A percentile compares a stretch with the other conserved stretches of the same genome.
Evolutionary conservation across 345 rosid species (phyloP).

Genomic region (Bretschneidera sinensis): DNA sequence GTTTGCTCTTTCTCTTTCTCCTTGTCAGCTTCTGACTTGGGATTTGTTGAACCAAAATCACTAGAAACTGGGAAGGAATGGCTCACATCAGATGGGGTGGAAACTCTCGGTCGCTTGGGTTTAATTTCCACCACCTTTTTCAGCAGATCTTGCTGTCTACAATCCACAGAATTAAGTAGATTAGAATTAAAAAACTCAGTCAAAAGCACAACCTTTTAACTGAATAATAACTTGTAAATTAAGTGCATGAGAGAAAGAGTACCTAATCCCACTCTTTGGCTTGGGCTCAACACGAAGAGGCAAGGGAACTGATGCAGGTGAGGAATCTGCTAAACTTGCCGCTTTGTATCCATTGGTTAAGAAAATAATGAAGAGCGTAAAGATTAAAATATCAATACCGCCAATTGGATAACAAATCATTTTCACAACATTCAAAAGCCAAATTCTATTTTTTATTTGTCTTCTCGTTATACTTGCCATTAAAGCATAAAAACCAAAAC

Average conservation of each 20-base stretch:
- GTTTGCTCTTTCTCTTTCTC: conserved; percentile 26
- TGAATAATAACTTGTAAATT: not conserved
- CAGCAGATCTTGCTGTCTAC: conserved; percentile 85
- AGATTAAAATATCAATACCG: not conserved
- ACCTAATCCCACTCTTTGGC: conserved; percentile 94
- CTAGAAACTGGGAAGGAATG: conserved; percentile 26
- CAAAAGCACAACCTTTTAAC: not conserved
- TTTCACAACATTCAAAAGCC: not conserved
- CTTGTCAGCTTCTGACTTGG: conserved; percentile 18
- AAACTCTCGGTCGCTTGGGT: conserved; percentile 57
- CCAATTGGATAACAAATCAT: no score
- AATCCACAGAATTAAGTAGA: conserved; percentile 4
- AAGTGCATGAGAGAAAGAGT: not conserved
- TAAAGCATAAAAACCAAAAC: no score
- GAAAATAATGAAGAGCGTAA: conserved; percentile 20
- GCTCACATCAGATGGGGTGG: conserved; percentile 26
- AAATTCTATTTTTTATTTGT: no score
- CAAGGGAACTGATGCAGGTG: conserved; percentile 77
- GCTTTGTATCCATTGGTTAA: conserved; percentile 72
- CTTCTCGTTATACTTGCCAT: no score
- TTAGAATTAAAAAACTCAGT: not conserved
- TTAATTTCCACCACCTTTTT: conserved; percentile 86
- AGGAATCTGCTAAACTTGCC: conserved; percentile 84
- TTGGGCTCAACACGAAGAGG: conserved; percentile 94
- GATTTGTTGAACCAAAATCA: conserved; percentile 21